Conservation (phyloP, 1,139 yeast species). For the Taiozyma sp. region DNA sequence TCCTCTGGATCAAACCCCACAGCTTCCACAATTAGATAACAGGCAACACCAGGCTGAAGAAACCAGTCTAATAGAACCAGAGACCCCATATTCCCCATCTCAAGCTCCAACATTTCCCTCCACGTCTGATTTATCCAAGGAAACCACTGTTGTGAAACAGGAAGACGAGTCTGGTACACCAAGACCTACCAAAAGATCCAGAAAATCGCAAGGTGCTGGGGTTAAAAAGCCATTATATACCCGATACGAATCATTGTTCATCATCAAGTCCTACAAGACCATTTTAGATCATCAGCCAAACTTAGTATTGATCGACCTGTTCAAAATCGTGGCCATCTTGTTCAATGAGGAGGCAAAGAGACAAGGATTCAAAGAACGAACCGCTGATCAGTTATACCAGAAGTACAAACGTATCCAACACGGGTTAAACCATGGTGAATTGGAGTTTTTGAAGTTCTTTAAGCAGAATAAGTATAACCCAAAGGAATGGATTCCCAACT, state of each 20-base stretch:
- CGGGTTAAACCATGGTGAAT: slow-evolving; percentile 20
- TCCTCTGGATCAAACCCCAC: neutral
- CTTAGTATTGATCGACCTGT: slow-evolving; percentile 17
- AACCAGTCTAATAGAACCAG: neutral
- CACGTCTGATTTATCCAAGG: neutral
- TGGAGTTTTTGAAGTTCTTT: slow-evolving; percentile 17
- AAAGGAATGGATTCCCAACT: slow-evolving; percentile 23
- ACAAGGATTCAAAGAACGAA: slow-evolving; percentile 20
- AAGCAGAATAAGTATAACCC: slow-evolving; percentile 14
- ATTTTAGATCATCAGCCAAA: slow-evolving; percentile 17
- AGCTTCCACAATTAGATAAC: neutral
- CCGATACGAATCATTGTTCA: slow-evolving; percentile 20
- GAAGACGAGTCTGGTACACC: slow-evolving; percentile 1
- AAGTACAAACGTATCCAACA: slow-evolving; percentile 23
- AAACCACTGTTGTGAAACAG: neutral
- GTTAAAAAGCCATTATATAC: slow-evolving; percentile 23
- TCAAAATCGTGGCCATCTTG: slow-evolving; percentile 17
- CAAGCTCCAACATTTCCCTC: neutral
- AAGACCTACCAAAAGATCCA: slow-evolving; percentile 13
- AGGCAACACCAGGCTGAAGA: neutral
- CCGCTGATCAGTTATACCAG: slow-evolving; percentile 23
- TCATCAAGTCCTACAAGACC: slow-evolving; percentile 18
- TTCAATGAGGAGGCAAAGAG: slow-evolving; percentile 19
- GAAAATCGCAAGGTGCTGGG: slow-evolving; percentile 23
- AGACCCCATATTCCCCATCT: neutral